These are phyloP conservation scores for Sclerotinia glacialis DNA, from an alignment of 2,329 filamentous ascomycete species.

Conservation along the genomic window DNA sequence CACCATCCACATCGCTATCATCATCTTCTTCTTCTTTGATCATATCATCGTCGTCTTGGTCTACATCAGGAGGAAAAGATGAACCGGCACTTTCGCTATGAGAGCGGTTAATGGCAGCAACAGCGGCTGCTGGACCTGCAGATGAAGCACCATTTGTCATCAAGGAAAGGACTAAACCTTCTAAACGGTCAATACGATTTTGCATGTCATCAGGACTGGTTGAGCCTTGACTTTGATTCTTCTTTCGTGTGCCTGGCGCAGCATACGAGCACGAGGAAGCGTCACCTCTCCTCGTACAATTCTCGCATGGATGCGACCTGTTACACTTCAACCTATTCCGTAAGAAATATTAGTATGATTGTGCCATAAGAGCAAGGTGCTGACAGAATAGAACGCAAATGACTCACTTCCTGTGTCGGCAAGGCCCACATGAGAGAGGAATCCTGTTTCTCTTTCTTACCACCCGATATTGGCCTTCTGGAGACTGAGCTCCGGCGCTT, in stretches of 20 bases:
- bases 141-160: slow-evolving; percentile 84
- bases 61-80: slow-evolving; percentile 44
- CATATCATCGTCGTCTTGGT: slow-evolving; percentile 57
- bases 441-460: slow-evolving; percentile 90
- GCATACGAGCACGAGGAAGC: slow-evolving; percentile 83
- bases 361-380: slow-evolving; percentile 24
- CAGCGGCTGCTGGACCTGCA: slow-evolving; percentile 58
- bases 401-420: slow-evolving; percentile 82
- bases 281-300: slow-evolving; percentile 86
- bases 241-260: slow-evolving; percentile 66
- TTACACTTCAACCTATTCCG: slow-evolving; percentile 77
- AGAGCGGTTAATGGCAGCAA: slow-evolving; percentile 45
- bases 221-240: slow-evolving; percentile 62
- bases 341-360: slow-evolving; percentile 40
- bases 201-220: slow-evolving; percentile 91
- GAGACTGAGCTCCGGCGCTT: slow-evolving; percentile 69
- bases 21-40: slow-evolving; percentile 56
- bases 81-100: slow-evolving; percentile 38
- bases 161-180: slow-evolving; percentile 84
- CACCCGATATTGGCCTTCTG: slow-evolving; percentile 81
- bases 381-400: slow-evolving; percentile 23
- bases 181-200: slow-evolving; percentile 91
- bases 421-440: slow-evolving; percentile 87
- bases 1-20: slow-evolving; percentile 62
- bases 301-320: slow-evolving; percentile 84